These are phyloP conservation scores for Crithidia expoeki DNA, from an alignment of 208 protist genomes.

Conservation along the genomic window DNA sequence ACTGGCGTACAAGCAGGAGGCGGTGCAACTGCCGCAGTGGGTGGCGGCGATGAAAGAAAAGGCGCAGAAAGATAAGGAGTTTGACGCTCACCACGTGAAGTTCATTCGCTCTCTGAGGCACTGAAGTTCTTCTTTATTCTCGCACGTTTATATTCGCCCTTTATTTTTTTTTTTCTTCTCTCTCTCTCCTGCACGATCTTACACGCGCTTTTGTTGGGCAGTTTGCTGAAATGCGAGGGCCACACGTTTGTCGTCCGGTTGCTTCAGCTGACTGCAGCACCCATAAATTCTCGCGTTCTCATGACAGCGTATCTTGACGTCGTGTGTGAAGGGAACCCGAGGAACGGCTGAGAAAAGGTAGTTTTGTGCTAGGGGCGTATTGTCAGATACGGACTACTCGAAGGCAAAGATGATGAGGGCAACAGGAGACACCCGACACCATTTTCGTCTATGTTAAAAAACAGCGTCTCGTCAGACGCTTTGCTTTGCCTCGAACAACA, in stretches of 20 bases:
- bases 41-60: conserved; percentile 25
- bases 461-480: too few species aligned
- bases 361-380: too few species aligned
- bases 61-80: conserved; percentile 32
- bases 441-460: too few species aligned
- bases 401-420: too few species aligned
- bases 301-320: too few species aligned
- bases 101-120: conserved; percentile 30
- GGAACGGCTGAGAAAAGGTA: not conserved
- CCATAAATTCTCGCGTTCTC: not conserved
- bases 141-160: too few species aligned
- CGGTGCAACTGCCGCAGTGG: conserved; percentile 30
- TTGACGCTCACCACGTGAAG: conserved; percentile 33
- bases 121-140: too few species aligned
- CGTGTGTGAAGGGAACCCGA: too few species aligned
- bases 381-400: too few species aligned
- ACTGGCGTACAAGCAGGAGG: conserved; percentile 38
- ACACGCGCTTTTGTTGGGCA: not conserved
- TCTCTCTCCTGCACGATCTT: conserved; percentile 29
- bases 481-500: too few species aligned
- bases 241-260: not conserved
- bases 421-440: too few species aligned
- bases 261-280: not conserved
- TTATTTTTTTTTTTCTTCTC: conserved; percentile 6
- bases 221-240: not conserved